Base-by-base conservation (phyloP, 306 rosid genomes). In the Lithocarpus polystachyus region DNA sequence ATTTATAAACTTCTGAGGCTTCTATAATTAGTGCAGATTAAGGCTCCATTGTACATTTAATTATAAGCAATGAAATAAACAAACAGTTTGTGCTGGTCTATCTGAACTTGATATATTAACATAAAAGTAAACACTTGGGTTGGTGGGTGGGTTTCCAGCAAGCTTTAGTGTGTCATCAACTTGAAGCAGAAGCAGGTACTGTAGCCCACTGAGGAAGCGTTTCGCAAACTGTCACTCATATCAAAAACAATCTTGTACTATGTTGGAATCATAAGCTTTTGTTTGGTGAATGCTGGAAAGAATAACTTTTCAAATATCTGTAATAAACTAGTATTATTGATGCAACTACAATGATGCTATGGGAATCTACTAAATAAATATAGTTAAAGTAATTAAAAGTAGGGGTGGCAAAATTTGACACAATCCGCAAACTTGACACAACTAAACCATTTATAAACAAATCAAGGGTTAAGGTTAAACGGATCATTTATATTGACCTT, bases 111-210 rank as follows among this genome's bases (percentile, higher is more conserved):
- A 10, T 11, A 13, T 48, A 12, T 11, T 11, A 11, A 48, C n/a
- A 29, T 15, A 59, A 59, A 23, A 2, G 33, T 31, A 35, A 67
- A 11, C 51, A 6, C 45, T 31, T 52, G 23, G 48, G 72, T 67
- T 19, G 72, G 28, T 67, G 72, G 51, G 72, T 67, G 72, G 52
- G 72, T 3, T 13, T 67, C 72, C 72, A 67, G 72, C 26, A 67
- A 6, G 17, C 48, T 28, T 67, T 35, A n/a, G 72, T 35, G 72
- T 4, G 70, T n/a, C 72, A 67, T 17, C 24, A 35, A 67, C 52
- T 67, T 67, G 23, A 29, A 67, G 51, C 52, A 67, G 26, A 19
- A 9, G 7, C 48, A 35, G 51, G 52, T 19, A 35, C 3, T 67
- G 72, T n/a, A 17, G 17, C 53, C 53, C 53, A 48, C 53, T 3